These are phyloP conservation scores for Russula brevipes DNA, from an alignment of 768 basidiomycete genomes.

Conservation along the genomic window DNA sequence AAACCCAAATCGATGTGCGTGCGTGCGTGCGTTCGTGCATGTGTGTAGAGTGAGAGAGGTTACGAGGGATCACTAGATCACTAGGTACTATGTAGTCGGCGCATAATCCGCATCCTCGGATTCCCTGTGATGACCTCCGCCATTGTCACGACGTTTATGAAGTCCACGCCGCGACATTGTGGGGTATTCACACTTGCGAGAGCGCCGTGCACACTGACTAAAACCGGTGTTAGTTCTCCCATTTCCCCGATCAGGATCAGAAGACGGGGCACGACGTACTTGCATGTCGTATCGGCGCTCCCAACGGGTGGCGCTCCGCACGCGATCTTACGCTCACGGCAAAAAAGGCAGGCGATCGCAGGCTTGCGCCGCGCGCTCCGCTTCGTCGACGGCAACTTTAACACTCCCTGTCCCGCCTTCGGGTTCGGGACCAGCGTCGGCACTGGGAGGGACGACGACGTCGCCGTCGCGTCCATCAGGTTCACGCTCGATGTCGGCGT, in stretches of 20 bases:
- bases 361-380: constrained; percentile 23
- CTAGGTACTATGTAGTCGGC: constrained; percentile 11
- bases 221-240: constrained; percentile 1
- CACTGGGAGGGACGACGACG: background rate
- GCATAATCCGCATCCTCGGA: constrained; percentile 21
- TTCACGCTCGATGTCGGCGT: constrained; percentile 18
- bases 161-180: constrained; percentile 26
- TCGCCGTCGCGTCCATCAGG: background rate
- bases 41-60: background rate
- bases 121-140: constrained; percentile 11
- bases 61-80: background rate
- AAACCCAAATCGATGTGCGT: background rate
- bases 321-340: constrained; percentile 41
- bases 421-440: constrained; percentile 12
- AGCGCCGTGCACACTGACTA: constrained; percentile 25
- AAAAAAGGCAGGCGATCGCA: constrained; percentile 38
- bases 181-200: constrained; percentile 26
- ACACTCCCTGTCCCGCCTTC: constrained; percentile 21
- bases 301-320: constrained; percentile 30
- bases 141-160: constrained; percentile 23
- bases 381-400: constrained; percentile 19
- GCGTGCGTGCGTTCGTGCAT: background rate
- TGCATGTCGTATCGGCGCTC: constrained; percentile 24
- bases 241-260: constrained; percentile 1
- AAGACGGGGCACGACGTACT: constrained; percentile 15